Base-by-base conservation (phyloP, 345 rosid genomes). In the Camelina neglecta region DNA sequence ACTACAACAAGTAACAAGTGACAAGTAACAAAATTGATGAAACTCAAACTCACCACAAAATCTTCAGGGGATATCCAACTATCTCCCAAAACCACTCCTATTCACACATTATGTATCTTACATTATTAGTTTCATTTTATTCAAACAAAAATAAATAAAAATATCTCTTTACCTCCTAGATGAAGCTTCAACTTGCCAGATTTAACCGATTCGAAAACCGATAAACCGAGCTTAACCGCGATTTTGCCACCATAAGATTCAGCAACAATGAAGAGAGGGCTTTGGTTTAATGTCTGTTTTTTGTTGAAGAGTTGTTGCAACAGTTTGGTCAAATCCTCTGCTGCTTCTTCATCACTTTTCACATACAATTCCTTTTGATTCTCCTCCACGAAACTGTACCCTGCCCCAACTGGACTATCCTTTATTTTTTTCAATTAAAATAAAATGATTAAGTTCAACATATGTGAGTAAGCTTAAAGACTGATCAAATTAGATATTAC, bases 1-100 rank as follows among this genome's bases (percentile, higher is more conserved):
- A 39, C 29, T 47, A 24, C 7, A 54, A 65, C 2, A 20, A 70
- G 12, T 60, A 69, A 6, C 16, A 42, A 47, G 24, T 35, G 18
- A 65, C 2, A 20, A 70, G 12, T 60, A 18, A 57, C 0, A 8
- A 66, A 11, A 13, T 10, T 16, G 13, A 38, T 47, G 44, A 65
- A 59, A 29, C 31, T 29, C 31, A 2, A 35, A 67, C 81, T 82
- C 56, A 89, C 97, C 80, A 90, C 97, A 83, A 84, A 93, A 82
- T 93, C 97, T 81, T 91, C 96, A 4, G 97, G 98, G 54, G 98
- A 93, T 69, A 93, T 93, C 98, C 98, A 91, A 75, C 88, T 85
- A 72, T 93, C 88, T 63, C 98, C 98, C 76, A 91, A 78, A 8
- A 79, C 85, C 51, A 93, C 90, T 71, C 98, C 98, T 90, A 73